Percentiles rank a stretch among this genome's conserved stretches.
Evolutionary conservation across 2,329 filamentous ascomycete genomes (phyloP).

Genomic region (Xylariaceae sp.): DNA sequence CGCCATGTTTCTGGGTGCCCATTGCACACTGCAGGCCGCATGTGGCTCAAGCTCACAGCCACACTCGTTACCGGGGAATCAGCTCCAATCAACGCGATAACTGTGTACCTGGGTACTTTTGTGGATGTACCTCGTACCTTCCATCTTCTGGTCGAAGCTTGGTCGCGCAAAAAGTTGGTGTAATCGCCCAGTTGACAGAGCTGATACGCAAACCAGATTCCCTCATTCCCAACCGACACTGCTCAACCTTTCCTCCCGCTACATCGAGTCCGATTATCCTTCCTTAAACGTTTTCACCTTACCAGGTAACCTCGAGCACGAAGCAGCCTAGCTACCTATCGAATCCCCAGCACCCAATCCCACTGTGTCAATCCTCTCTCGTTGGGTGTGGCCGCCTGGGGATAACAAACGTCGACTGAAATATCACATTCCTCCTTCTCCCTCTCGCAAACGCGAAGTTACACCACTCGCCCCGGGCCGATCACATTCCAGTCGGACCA

Average conservation of each 20-base stretch:
- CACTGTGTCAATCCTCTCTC: conserved; percentile 1
- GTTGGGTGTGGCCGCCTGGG: conserved; percentile 1
- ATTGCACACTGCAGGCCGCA: not conserved
- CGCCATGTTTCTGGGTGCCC: not conserved
- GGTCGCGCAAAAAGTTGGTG: conserved; percentile 26
- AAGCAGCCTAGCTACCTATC: not conserved
- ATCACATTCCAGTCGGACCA: conserved; percentile 13
- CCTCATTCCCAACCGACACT: not conserved
- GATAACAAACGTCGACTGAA: conserved; percentile 22
- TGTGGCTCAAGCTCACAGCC: not conserved
- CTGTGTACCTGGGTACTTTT: not conserved
- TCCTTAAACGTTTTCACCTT: not conserved
- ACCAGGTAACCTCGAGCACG: not conserved
- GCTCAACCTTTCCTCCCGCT: not conserved
- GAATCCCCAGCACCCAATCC: conserved; percentile 9
- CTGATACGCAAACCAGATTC: not conserved
- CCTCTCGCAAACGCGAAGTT: not conserved
- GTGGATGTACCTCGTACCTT: not conserved
- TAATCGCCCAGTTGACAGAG: conserved; percentile 5
- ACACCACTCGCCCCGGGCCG: conserved; percentile 1
- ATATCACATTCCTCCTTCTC: conserved; percentile 22
- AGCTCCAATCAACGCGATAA: not conserved
- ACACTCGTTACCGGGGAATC: not conserved
- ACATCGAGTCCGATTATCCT: not conserved
- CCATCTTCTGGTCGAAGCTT: conserved; percentile 14